These are phyloP conservation scores for Phytophthora quininea DNA, from an alignment of 352 stramenopile genomes.

Conservation along the genomic window DNA sequence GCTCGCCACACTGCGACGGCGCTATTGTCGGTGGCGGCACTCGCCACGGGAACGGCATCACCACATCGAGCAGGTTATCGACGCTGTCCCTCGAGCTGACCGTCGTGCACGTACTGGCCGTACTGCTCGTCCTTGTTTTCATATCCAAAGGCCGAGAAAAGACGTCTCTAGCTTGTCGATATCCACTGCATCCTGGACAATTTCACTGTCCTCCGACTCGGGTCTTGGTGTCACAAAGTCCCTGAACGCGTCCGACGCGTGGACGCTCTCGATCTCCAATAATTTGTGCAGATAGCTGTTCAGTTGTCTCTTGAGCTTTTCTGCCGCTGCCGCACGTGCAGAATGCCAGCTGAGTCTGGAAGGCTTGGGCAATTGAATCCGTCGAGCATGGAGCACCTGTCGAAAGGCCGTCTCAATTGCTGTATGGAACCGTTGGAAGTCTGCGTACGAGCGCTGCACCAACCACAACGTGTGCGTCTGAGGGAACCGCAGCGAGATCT, in stretches of 20 bases:
- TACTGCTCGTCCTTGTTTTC: constrained; percentile 16
- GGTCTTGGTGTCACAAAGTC: constrained; percentile 53
- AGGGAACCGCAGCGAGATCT: constrained; percentile 67
- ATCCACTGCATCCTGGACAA: constrained; percentile 11
- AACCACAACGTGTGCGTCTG: constrained; percentile 46
- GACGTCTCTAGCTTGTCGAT: constrained; percentile 6
- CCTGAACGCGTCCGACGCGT: constrained; percentile 45
- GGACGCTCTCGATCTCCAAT: constrained; percentile 59
- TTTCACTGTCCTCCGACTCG: constrained; percentile 40
- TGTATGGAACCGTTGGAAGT: constrained; percentile 59
- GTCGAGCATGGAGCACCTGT: constrained; percentile 38
- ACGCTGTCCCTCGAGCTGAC: constrained; percentile 30
- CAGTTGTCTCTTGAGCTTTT: constrained; percentile 51
- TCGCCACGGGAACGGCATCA: constrained; percentile 24
- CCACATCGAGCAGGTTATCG: constrained; percentile 8
- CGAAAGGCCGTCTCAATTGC: constrained; percentile 33
- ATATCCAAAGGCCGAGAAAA: background rate
- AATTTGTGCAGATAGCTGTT: constrained; percentile 71
- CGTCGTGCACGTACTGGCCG: constrained; percentile 24
- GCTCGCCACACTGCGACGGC: constrained; percentile 34
- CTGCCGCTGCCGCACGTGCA: constrained; percentile 26
- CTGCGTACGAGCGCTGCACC: constrained; percentile 50
- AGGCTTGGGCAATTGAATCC: constrained; percentile 50
- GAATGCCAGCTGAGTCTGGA: constrained; percentile 37
- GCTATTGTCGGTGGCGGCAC: constrained; percentile 24